Base-by-base conservation (phyloP, 306 rosid genomes). In the Delonix regia region DNA sequence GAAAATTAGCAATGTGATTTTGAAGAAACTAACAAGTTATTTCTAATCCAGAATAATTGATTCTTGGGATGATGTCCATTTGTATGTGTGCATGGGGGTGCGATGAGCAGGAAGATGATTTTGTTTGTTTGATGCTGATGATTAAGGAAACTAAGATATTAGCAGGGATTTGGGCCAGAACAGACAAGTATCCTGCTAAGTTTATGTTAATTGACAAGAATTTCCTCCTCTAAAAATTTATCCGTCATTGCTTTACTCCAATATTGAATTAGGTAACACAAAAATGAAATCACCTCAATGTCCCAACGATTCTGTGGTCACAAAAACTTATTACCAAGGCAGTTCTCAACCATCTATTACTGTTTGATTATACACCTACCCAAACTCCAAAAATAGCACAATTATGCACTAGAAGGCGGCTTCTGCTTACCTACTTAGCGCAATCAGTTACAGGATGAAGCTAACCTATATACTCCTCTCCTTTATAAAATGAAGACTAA, bases 1-100 rank as follows among this genome's bases (percentile, higher is more conserved):
- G 52, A 47, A 47, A 47, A 47, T 2, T 34, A 62, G 36, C 72
- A 75, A 33, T 30, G 45, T 62, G 51, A 47, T 63, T 73, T 73
- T 63, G 71, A 60, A 45, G 15, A 47, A 61, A 42, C 69, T 7
- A 2, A 57, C 38, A 34, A 34, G 38, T 34, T 34, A 34, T 34
- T 34, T 34, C 38, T 2, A 6, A 34, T 34, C 38, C 38, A 34
- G 38, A 34, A 34, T 34, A 34, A 34, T 34, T 34, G 6, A 34
- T 34, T 34, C 6, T 34, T 34, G 38, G 38, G 38, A 34, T 34
- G 6, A 34, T 6, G 6, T 34, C 6, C 38, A 2, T 34, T 34
- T 34, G 4, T 6, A 34, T 19, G 28, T 21, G 61, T 9, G 15
- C 15, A 9, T 10, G 15, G 1, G 49, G 11, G 3, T 56, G 62